These are phyloP conservation scores for Hypoxylon sp. DNA, from an alignment of 2,329 filamentous ascomycete species.

Conservation along the genomic window DNA sequence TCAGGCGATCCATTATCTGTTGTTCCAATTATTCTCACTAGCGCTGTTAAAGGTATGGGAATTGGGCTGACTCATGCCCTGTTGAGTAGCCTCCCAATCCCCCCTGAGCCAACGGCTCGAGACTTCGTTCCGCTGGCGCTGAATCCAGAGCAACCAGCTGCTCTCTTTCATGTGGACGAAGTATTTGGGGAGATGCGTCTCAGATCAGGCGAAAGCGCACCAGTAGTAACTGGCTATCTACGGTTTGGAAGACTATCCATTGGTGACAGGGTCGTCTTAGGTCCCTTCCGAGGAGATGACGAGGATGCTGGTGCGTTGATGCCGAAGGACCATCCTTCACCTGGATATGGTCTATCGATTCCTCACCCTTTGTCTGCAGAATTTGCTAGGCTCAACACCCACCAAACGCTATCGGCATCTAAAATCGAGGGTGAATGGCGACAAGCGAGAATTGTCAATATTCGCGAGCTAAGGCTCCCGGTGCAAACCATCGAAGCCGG, in stretches of 20 bases:
- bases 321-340: constrained; percentile 58
- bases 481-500: constrained; percentile 78
- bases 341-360: constrained; percentile 59
- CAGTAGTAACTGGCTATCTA: constrained; percentile 83
- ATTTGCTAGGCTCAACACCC: constrained; percentile 60
- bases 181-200: constrained; percentile 80
- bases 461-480: constrained; percentile 86
- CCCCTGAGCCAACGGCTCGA: constrained; percentile 60
- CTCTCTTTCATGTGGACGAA: constrained; percentile 90
- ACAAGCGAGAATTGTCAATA: constrained; percentile 80
- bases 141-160: constrained; percentile 67
- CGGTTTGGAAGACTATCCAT: constrained; percentile 80
- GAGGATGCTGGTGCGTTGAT: constrained; percentile 54
- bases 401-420: constrained; percentile 61
- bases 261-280: constrained; percentile 79
- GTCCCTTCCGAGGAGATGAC: constrained; percentile 74
- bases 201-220: constrained; percentile 52
- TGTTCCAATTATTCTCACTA: constrained; percentile 89
- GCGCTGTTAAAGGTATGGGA: constrained; percentile 83
- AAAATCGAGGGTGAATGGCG: constrained; percentile 76
- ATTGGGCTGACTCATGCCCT: constrained; percentile 85
- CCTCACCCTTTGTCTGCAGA: constrained; percentile 64
- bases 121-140: constrained; percentile 64
- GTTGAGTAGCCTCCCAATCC: constrained; percentile 77
- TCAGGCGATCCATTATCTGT: constrained; percentile 55